A percentile compares a stretch with the other conserved stretches of the same genome.
Conservation (phyloP, 495 filamentous ascomycete species). For the Xylaria intraflava region DNA sequence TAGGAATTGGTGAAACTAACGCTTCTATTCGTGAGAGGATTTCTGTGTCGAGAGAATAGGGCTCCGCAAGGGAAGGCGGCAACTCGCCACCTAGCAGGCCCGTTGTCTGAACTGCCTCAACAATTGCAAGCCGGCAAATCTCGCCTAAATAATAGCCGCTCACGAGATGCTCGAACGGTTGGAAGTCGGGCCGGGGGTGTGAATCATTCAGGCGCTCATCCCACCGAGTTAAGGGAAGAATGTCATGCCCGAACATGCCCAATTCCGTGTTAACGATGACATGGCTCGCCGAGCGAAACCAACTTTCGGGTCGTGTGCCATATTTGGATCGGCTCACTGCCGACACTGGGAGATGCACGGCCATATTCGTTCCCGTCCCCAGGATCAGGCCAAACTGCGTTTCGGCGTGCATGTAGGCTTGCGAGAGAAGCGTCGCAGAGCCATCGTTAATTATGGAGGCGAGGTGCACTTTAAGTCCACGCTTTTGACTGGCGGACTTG, state of each 20-base stretch:
- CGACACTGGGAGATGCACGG: slow-evolving; percentile 46
- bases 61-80: slow-evolving; percentile 42
- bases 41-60: slow-evolving; percentile 57
- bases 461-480: slow-evolving; percentile 53
- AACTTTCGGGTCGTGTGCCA: slow-evolving; percentile 42
- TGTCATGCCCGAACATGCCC: slow-evolving; percentile 69
- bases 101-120: slow-evolving; percentile 53
- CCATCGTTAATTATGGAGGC: slow-evolving; percentile 81
- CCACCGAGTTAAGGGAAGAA: slow-evolving; percentile 67
- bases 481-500: slow-evolving; percentile 37
- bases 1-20: slow-evolving; percentile 32
- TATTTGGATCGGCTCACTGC: slow-evolving; percentile 46
- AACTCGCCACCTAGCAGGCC: slow-evolving; percentile 52
- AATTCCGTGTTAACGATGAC: slow-evolving; percentile 80
- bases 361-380: slow-evolving; percentile 52
- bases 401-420: slow-evolving; percentile 63
- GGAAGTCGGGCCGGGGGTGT: slow-evolving; percentile 70
- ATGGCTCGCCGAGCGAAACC: slow-evolving; percentile 50
- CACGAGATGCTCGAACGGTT: slow-evolving; percentile 78
- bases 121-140: slow-evolving; percentile 61
- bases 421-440: slow-evolving; percentile 69
- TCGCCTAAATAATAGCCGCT: slow-evolving; percentile 81
- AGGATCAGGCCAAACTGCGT: slow-evolving; percentile 53
- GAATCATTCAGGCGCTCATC: slow-evolving; percentile 55
- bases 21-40: slow-evolving; percentile 53